Percentiles rank a stretch among this genome's conserved stretches.
Conservation (phyloP, 345 rosid genomes). For the Xanthoceras sorbifolium region DNA sequence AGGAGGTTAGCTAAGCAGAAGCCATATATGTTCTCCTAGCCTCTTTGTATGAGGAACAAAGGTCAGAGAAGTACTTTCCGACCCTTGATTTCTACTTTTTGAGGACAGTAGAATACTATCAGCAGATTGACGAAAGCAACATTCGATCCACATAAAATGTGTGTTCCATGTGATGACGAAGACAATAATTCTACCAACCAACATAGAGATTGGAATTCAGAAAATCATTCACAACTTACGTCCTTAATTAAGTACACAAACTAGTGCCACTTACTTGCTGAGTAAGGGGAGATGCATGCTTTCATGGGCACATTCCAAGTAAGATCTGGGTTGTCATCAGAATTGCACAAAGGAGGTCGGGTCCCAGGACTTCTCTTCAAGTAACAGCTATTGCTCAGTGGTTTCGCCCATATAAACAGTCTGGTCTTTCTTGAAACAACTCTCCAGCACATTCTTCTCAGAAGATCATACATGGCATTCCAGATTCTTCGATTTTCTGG, state of each 20-base stretch:
- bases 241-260: neutral
- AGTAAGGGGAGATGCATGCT: conserved; percentile 86
- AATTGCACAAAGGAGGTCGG: conserved; percentile 74
- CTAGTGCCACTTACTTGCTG: conserved; percentile 59
- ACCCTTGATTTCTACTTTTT: neutral
- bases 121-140: neutral
- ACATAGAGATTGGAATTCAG: neutral
- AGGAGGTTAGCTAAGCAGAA: neutral
- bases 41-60: neutral
- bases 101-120: neutral
- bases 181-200: neutral
- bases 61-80: neutral
- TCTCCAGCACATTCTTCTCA: conserved; percentile 93
- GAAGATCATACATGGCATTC: conserved; percentile 78
- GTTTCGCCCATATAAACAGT: conserved; percentile 95
- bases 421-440: conserved; percentile 72
- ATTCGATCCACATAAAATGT: neutral
- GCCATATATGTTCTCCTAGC: neutral
- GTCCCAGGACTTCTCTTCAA: conserved; percentile 66
- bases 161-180: neutral
- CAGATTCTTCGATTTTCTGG: conserved; percentile 77
- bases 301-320: conserved; percentile 88
- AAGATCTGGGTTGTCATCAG: conserved; percentile 81
- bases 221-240: neutral
- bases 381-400: conserved; percentile 81